Base-by-base conservation (phyloP, 768 basidiomycete genomes). In the Lyophyllum atratum region DNA sequence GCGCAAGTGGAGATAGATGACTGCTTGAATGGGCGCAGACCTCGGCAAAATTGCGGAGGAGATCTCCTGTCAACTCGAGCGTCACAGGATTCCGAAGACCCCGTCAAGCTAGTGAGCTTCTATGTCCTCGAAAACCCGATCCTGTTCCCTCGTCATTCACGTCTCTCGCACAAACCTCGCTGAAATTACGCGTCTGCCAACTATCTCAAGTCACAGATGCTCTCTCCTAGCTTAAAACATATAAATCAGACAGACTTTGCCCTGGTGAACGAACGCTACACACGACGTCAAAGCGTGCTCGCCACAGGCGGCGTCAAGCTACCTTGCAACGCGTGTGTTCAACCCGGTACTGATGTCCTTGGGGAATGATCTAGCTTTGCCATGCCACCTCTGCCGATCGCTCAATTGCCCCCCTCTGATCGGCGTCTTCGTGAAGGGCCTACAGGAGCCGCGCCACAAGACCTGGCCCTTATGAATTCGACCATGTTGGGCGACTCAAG, bases 41-140 rank as follows among this genome's bases (percentile, higher is more conserved):
- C 21, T 56, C 54, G 57, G 57, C 24, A 47, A 56, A 56, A 59
- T 56, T 49, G 45, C 57, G 60, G 57, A 48, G 51, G 29, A 40
- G 11, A 15, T 10, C 39, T 40, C n/a, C 50, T 42, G n/a, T 28
- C 22, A 40, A n/a, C 22, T 25, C 11, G 24, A 42, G 25, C n/a
- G n/a, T 40, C 39, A 40, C 39, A n/a, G 19, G 17, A 40, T 40
- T n/a, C 39, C 15, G n/a, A 40, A 10, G 15, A 19, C 11, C 39
- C 19, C 39, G 19, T 19, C 39, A 40, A 2, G 5, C n/a, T 4
- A 15, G 15, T 15, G n/a, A 7, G 39, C 17, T 40, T 40, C 39
- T 40, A 19, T 15, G 5, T 40, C n/a, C 39, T n/a, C n/a, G 39
- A 40, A 40, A 6, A 3, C 10, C 8, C 34, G 15, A 40, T 40